These are phyloP conservation scores for Anisodus tanguticus DNA, from an alignment of 257 asterid genomes.

Conservation along the genomic window DNA sequence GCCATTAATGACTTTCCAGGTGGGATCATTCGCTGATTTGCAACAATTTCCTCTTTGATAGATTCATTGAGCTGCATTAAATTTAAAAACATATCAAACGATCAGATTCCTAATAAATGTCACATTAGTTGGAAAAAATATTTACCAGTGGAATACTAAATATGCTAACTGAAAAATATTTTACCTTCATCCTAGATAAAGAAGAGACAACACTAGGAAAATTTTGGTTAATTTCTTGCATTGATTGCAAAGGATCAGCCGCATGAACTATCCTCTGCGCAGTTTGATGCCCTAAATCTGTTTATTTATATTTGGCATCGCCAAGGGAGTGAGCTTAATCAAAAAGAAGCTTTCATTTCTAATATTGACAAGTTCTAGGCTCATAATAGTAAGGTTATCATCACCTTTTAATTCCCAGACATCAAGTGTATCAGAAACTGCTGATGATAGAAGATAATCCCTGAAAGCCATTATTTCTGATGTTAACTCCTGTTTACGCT, in stretches of 20 bases:
- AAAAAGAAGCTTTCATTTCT: conserved; percentile 1
- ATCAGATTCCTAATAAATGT: conserved; percentile 37
- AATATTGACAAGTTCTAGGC: conserved; percentile 8
- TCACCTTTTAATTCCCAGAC: conserved; percentile 98
- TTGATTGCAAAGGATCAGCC: conserved; percentile 90
- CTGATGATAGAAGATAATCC: conserved; percentile 87
- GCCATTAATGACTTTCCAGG: conserved; percentile 99
- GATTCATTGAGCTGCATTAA: conserved; percentile 84
- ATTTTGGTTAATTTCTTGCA: conserved; percentile 97
- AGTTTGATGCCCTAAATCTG: conserved; percentile 99
- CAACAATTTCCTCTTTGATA: conserved; percentile 88
- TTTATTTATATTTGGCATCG: conserved; percentile 12
- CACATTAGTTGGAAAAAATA: conserved; percentile 5
- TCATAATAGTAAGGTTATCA: conserved; percentile 25
- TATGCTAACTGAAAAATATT: conserved; percentile 31
- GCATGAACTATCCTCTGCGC: conserved; percentile 97
- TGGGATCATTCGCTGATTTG: conserved; percentile 96
- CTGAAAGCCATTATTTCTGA: conserved; percentile 98
- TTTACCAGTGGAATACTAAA: conserved; percentile 29
- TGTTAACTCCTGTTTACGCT: conserved; percentile 88
- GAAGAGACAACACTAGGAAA: conserved; percentile 95
- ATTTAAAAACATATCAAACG: conserved; percentile 34
- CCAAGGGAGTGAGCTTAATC: not conserved
- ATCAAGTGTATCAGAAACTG: conserved; percentile 87
- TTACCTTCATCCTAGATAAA: conserved; percentile 92